These are phyloP conservation scores for Ceratocystis cacaofunesta DNA, from an alignment of 2,329 filamentous ascomycete genomes.

Conservation along the genomic window DNA sequence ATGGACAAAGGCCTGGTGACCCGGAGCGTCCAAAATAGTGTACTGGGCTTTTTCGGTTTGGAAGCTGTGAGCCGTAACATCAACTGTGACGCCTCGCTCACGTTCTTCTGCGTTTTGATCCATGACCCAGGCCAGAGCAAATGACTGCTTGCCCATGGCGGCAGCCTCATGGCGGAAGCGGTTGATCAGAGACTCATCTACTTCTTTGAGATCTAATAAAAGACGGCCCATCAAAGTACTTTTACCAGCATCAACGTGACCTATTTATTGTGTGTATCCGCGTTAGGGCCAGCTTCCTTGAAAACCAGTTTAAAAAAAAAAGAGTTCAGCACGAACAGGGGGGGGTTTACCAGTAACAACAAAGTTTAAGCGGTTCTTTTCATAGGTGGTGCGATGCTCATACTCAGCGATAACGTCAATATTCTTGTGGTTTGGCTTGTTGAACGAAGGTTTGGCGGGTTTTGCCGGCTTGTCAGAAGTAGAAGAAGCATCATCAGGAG, in stretches of 20 bases:
- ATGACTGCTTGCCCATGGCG: conserved; percentile 84
- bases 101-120: conserved; percentile 86
- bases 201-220: conserved; percentile 71
- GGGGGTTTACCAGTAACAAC: conserved; percentile 62
- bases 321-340: conserved; percentile 22
- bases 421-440: conserved; percentile 55
- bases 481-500: background rate
- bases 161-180: conserved; percentile 80
- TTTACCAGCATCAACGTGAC: conserved; percentile 94
- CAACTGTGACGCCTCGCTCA: conserved; percentile 81
- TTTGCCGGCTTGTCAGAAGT: background rate
- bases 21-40: conserved; percentile 89
- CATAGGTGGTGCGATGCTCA: conserved; percentile 43
- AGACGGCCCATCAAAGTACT: conserved; percentile 96
- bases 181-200: conserved; percentile 77
- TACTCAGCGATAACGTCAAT: conserved; percentile 74
- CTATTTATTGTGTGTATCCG: conserved; percentile 29
- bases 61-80: conserved; percentile 90
- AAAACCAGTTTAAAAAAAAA: background rate
- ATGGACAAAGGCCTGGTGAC: conserved; percentile 88
- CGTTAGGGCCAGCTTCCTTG: background rate
- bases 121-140: conserved; percentile 92
- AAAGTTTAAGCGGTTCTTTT: conserved; percentile 75
- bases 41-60: conserved; percentile 77
- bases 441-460: conserved; percentile 24